Evolutionary conservation across 1,139 yeast genomes (phyloP), one percentile per base, ranked within the genome.

Genomic region (Zygotorulaspora mrakii): DNA sequence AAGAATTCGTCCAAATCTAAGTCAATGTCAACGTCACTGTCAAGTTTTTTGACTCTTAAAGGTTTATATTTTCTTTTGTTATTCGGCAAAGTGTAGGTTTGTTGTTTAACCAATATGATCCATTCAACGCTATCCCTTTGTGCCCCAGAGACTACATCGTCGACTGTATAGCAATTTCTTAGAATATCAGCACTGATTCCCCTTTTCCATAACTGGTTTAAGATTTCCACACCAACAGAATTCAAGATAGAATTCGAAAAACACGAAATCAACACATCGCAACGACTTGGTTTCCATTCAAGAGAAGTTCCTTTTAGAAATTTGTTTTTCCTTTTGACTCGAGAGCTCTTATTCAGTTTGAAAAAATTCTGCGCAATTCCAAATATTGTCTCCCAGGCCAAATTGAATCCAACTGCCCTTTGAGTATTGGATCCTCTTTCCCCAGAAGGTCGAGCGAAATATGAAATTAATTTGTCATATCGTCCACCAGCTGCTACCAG

Each of bases 401-500:
- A 63, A 47, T 86, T 81, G 55, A 91, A 83, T 0, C 97, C 97
- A 23, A 88, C 96, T 0, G 87, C 94, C 50, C 75, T 75, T 10
- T 76, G 75, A 1, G 71, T 62, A 16, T 66, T 67, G 9, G 65
- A 58, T 10, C 53, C 51, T 39, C 66, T 69, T 6, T 56, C 59
- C 11, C 62, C 67, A 2, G 74, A 65, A 3, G 73, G 70, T 48
- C 78, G 76, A 0, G 87, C 74, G 46, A 86, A 73, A 12, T 79
- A 73, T 2, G 76, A 68, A 14, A 88, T 74, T 48, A 89, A 68
- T 16, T 70, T 66, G 55, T 91, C 97, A 55, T 87, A 91, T 37
- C 98, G 68, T 1, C 98, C 98, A 33, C 98, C 98, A 1, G 94
- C 91, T 9, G 94, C 94, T 30, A 89, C 79, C 71, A 52, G 54